A percentile compares a stretch with the other conserved stretches of the same genome.
phyloP scores from a whole-genome alignment of 2,329 filamentous ascomycete species.

The Stagonosporopsis chrysanthemi region DNA sequence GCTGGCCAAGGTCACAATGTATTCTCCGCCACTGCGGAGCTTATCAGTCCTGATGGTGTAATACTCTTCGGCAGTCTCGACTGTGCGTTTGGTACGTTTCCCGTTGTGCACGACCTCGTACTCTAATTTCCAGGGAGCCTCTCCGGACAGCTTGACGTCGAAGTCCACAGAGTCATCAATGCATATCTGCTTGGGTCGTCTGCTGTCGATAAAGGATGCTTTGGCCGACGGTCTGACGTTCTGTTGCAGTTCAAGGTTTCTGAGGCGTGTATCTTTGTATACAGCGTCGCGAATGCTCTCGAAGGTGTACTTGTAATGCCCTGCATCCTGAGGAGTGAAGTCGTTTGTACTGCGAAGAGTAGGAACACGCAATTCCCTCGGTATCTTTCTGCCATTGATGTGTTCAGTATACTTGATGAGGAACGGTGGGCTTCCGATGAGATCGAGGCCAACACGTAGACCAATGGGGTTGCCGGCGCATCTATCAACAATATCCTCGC shows the following conservation, averaged over 20 bases:
- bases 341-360: conserved; percentile 84
- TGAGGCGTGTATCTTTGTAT: conserved; percentile 65
- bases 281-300: conserved; percentile 80
- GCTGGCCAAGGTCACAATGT: conserved; percentile 83
- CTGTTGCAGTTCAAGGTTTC: conserved; percentile 76
- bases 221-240: conserved; percentile 92
- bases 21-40: conserved; percentile 84
- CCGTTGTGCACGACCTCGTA: conserved; percentile 93
- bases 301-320: conserved; percentile 88
- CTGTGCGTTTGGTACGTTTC: conserved; percentile 74
- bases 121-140: conserved; percentile 86
- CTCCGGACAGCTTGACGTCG: conserved; percentile 77
- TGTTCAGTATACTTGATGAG: conserved; percentile 78
- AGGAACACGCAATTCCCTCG: conserved; percentile 61
- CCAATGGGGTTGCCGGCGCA: conserved; percentile 95
- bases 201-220: conserved; percentile 69
- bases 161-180: conserved; percentile 82
- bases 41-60: conserved; percentile 78
- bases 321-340: conserved; percentile 80
- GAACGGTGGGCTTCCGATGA: conserved; percentile 93
- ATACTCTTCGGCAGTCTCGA: conserved; percentile 67
- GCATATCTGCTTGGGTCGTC: conserved; percentile 71
- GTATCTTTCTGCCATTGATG: conserved; percentile 63
- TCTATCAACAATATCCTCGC: conserved; percentile 89
- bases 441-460: conserved; percentile 83